Evolutionary conservation across 2,329 filamentous ascomycete species (phyloP), one percentile per base, ranked within the genome.

Genomic region (Proliferodiscus dingleyae): DNA sequence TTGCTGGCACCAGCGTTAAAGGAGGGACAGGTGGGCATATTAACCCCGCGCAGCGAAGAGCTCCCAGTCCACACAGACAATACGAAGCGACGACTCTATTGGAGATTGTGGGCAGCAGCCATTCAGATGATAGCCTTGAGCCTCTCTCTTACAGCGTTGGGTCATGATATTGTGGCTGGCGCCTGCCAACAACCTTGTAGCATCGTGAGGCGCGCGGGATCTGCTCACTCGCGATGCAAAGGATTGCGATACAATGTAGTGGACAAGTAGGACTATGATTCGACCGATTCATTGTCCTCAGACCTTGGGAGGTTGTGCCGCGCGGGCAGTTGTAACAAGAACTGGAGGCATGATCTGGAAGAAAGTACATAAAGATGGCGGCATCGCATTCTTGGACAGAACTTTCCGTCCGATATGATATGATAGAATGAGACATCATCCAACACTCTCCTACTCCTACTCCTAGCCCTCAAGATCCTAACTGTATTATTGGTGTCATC

Each of bases 181-280:
- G 56, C 44, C 46, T 58, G 45, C 38, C 26, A 45, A 34, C 36
- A 43, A 45, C 46, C 30, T 10, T 33, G 37, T 13, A n/a, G 22
- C 21, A 41, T 46, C 42, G 7, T 26, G 44, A 54, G 52, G 53
- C 57, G 59, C 59, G 56, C 56, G 56, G 52, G 52, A 54, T 49
- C 37, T 37, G 36, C 29, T 37, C 37, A 29, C 41, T 44, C 28
- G 18, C 41, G 23, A 32, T 39, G 29, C 19, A 19, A 39, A 34
- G 15, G 26, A 32, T 43, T 24, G 39, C 39, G 39, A 50, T n/a
- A n/a, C n/a, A n/a, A n/a, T n/a, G n/a, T n/a, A 49, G 15, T 45
- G 37, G 36, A 51, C 28, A 40, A 41, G 32, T 29, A 18, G 24
- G 47, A 36, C 44, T 44, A 19, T 51, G 54, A 55, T 55, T 56